These are phyloP conservation scores for Lasiodiplodia sp. DNA, from an alignment of 2,329 filamentous ascomycete genomes.

Conservation along the genomic window DNA sequence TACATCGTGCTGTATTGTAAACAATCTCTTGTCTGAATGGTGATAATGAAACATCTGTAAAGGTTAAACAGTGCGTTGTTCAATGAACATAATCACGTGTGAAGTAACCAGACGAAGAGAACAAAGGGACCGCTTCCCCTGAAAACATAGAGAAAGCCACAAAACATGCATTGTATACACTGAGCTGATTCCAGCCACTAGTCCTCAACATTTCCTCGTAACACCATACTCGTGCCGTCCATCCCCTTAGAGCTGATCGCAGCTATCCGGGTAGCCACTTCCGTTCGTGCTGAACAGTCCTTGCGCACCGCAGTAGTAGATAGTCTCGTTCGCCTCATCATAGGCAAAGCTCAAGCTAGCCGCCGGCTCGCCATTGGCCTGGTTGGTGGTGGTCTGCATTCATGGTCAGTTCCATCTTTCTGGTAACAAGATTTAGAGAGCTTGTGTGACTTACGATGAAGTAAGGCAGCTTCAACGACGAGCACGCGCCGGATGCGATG, in stretches of 20 bases:
- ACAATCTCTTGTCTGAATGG: no score
- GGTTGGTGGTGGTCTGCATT: background rate
- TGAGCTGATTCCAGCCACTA: no score
- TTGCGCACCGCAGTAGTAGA: conserved; percentile 1
- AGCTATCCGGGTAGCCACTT: conserved; percentile 3
- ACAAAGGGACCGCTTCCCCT: no score
- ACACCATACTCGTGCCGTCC: background rate
- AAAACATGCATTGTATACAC: background rate
- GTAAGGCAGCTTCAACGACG: background rate
- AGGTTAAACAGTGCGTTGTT: no score
- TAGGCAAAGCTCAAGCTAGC: background rate
- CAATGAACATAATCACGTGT: no score
- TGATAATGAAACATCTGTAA: no score
- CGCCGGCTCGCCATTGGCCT: conserved; percentile 11
- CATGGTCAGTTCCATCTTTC: background rate
- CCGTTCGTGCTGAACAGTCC: background rate
- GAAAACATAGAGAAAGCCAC: no score
- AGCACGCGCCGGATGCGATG: conserved; percentile 6
- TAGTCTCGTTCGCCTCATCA: background rate
- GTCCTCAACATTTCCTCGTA: no score
- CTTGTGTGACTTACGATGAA: background rate
- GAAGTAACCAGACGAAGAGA: no score
- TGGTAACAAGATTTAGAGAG: background rate
- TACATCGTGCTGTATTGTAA: no score
- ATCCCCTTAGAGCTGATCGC: background rate